Evolutionary conservation across 441 rosid genomes (phyloP), one percentile per base, ranked within the genome.

Genomic region (Isatis lusitanica): DNA sequence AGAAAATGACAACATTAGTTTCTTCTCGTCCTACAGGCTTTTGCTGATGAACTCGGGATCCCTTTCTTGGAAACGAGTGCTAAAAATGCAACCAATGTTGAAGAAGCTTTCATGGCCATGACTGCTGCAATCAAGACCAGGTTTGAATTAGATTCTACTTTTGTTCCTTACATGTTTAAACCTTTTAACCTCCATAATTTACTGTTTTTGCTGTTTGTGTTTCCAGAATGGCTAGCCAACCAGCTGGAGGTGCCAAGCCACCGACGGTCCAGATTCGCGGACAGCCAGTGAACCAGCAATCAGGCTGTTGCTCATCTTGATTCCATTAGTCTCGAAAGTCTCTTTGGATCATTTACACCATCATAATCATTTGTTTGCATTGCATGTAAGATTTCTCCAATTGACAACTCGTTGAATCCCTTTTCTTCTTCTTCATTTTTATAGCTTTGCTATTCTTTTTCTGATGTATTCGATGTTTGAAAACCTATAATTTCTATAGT

Each of bases 171-270:
- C 15, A 10, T 16, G 52, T 17, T 9, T 18, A 11, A 24, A 1
- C 50, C 0, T n/a, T 12, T 12, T 35, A 6, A n/a, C 21, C 47
- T 70, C 1, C 5, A 21, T 40, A 9, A 42, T 24, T 59, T 11
- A 40, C 21, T 13, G n/a, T 48, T 33, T 21, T 40, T 6, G 5
- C 21, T 47, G 16, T 26, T 24, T 26, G 2, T 26, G 3, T 52
- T 15, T 58, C 68, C 47, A 93, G 97, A 83, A 91, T 91, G 97
- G 97, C 96, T 13, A 93, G 89, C 84, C 98, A 93, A 83, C 98
- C 98, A 10, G 88, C 92, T 39, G 84, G 84, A 83, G 87, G 85
- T 79, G 87, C 93, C 9, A 88, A 90, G 81, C 91, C 96, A 24
- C 88, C 97, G 3, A 89, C 98, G 0, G 98, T 93, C 79, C 89